A percentile compares a stretch with the other conserved stretches of the same genome.
Conservation (phyloP, 169 alveolate species). For the Eimeria falciformis region DNA sequence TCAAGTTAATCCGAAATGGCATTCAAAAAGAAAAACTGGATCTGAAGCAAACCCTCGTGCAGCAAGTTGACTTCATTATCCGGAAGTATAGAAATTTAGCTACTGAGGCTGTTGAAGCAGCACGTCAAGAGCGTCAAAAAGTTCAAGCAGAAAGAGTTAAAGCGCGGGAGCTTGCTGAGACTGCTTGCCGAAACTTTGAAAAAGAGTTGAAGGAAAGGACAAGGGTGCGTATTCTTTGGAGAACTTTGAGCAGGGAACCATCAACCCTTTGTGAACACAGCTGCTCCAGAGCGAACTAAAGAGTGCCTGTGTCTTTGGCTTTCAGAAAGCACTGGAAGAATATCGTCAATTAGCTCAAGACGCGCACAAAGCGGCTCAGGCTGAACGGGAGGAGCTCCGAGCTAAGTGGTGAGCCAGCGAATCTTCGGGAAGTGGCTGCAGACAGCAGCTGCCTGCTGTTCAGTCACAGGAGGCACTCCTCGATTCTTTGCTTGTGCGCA, state of each 20-base stretch:
- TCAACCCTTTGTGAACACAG: not conserved
- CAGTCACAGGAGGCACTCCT: no score
- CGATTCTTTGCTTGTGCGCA: not conserved
- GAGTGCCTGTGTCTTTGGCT: not conserved
- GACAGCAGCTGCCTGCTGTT: no score
- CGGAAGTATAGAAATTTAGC: conserved; percentile 71
- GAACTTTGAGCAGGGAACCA: not conserved
- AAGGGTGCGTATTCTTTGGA: conserved; percentile 1
- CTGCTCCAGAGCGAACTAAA: not conserved
- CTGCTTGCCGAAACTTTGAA: conserved; percentile 71
- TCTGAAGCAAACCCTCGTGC: conserved; percentile 21
- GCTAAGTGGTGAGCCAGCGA: conserved; percentile 21
- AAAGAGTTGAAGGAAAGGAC: conserved; percentile 68
- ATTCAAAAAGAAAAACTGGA: conserved; percentile 64
- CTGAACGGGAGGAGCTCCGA: conserved; percentile 66
- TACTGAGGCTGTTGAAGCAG: conserved; percentile 68
- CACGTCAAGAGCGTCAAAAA: conserved; percentile 62
- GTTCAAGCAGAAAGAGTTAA: conserved; percentile 52
- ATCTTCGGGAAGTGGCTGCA: no score
- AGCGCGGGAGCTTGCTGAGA: conserved; percentile 70
- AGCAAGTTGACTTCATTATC: conserved; percentile 66
- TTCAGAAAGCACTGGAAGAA: conserved; percentile 69
- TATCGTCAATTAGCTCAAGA: conserved; percentile 71
- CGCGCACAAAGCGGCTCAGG: conserved; percentile 73
- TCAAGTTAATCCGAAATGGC: conserved; percentile 51